Conservation (phyloP, 768 basidiomycete genomes). For the Tulasnella sp. region DNA sequence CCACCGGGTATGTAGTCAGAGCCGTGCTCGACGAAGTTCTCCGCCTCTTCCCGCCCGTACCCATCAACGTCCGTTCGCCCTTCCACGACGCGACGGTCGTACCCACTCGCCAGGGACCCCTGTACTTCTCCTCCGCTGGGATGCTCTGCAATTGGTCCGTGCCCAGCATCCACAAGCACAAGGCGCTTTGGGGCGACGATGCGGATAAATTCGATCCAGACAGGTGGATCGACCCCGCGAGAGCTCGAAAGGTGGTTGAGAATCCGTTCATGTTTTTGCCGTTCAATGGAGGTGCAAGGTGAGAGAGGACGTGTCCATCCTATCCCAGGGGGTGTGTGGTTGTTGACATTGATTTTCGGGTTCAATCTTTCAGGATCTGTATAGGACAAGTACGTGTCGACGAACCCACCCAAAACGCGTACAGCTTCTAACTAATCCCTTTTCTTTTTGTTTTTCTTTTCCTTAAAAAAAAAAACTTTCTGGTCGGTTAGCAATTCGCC, state of each 20-base stretch:
- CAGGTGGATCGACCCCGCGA: constrained; percentile 33
- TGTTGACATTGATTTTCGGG: too few species aligned
- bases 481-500: constrained; percentile 25
- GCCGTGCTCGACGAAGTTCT: constrained; percentile 37
- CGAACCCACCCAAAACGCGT: too few species aligned
- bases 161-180: constrained; percentile 33
- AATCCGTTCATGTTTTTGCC: constrained; percentile 24
- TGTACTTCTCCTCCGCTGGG: constrained; percentile 17
- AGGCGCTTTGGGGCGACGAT: constrained; percentile 37
- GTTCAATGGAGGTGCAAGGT: constrained; percentile 25
- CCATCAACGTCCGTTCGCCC: constrained; percentile 29
- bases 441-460: too few species aligned
- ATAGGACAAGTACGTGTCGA: constrained; percentile 9
- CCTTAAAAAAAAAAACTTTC: not conserved
- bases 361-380: constrained; percentile 13
- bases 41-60: constrained; percentile 38
- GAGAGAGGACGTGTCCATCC: not conserved
- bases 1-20: constrained; percentile 32
- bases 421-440: too few species aligned
- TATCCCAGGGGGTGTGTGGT: too few species aligned
- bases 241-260: not conserved
- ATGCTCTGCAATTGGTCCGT: constrained; percentile 7
- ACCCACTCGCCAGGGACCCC: constrained; percentile 10
- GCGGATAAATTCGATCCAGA: constrained; percentile 36
- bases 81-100: not conserved